Evolutionary conservation across 2,329 filamentous ascomycete species (phyloP).

Genomic region (Pseudocercospora fijiensis): DNA sequence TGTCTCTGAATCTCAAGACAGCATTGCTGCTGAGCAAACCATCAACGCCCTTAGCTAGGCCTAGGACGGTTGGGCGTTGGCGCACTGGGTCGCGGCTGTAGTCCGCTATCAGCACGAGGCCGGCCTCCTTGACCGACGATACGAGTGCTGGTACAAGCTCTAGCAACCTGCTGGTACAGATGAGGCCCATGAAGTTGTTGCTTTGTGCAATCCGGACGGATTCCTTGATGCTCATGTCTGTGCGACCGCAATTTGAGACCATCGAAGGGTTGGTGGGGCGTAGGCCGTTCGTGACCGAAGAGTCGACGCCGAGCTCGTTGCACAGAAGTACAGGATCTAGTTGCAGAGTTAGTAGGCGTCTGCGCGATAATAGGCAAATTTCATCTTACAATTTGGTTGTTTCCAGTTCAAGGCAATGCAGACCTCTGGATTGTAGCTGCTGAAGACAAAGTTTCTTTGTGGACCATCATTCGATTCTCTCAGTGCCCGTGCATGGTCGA

Average conservation of each 20-base stretch:
- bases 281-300: constrained; percentile 15
- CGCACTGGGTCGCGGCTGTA: constrained; percentile 52
- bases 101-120: constrained; percentile 87
- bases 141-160: constrained; percentile 90
- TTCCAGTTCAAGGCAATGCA: constrained; percentile 99
- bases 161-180: constrained; percentile 82
- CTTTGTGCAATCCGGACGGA: constrained; percentile 87
- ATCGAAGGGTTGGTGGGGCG: constrained; percentile 28
- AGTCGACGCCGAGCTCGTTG: constrained; percentile 67
- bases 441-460: constrained; percentile 87
- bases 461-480: constrained; percentile 66
- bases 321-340: constrained; percentile 85
- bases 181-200: constrained; percentile 97
- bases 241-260: constrained; percentile 63
- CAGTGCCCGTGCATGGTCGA: constrained; percentile 78
- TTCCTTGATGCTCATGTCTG: constrained; percentile 87
- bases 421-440: constrained; percentile 83
- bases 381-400: constrained; percentile 79
- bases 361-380: not conserved
- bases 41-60: constrained; percentile 76
- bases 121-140: constrained; percentile 90
- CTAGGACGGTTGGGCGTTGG: constrained; percentile 50
- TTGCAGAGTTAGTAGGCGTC: constrained; percentile 18
- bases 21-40: constrained; percentile 83
- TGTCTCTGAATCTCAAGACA: constrained; percentile 88